Evolutionary conservation across 352 stramenopile species (phyloP).

Genomic region (Phytophthora cajani): DNA sequence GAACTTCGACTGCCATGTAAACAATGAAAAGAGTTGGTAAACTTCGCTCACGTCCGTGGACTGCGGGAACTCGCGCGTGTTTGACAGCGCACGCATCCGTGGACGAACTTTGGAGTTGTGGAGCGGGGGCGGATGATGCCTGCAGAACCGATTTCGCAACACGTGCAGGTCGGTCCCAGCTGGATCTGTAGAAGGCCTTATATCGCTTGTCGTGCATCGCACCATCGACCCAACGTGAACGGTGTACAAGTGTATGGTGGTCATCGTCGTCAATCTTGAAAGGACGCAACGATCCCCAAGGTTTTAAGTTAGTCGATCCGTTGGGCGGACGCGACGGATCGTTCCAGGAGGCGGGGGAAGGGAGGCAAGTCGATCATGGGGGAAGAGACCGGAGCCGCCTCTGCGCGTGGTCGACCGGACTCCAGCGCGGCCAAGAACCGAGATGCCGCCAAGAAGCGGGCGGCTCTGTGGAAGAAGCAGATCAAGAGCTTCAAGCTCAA

Average conservation of each 20-base stretch:
- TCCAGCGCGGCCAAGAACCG: slow-evolving; percentile 30
- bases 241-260: not conserved
- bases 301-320: not conserved
- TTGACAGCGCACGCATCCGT: not conserved
- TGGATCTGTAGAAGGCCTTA: slow-evolving; percentile 3
- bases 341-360: slow-evolving; percentile 6
- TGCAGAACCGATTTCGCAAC: not conserved
- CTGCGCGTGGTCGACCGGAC: slow-evolving; percentile 7
- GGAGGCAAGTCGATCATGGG: slow-evolving; percentile 11
- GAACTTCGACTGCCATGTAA: not conserved
- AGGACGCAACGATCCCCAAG: slow-evolving; percentile 10
- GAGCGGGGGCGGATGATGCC: not conserved
- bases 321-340: slow-evolving; percentile 18
- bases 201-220: slow-evolving; percentile 4
- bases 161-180: not conserved
- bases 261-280: slow-evolving; percentile 19
- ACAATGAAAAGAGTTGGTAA: no score
- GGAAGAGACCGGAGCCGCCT: slow-evolving; percentile 14
- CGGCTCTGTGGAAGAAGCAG: slow-evolving; percentile 59
- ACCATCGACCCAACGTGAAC: not conserved
- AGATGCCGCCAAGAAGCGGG: slow-evolving; percentile 44
- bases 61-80: not conserved
- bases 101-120: not conserved
- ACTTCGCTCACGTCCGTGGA: not conserved
- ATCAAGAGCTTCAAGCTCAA: slow-evolving; percentile 73